Base-by-base conservation (phyloP, 192 early-diverging fungal species). In the Hyaloraphidium curvatum region DNA sequence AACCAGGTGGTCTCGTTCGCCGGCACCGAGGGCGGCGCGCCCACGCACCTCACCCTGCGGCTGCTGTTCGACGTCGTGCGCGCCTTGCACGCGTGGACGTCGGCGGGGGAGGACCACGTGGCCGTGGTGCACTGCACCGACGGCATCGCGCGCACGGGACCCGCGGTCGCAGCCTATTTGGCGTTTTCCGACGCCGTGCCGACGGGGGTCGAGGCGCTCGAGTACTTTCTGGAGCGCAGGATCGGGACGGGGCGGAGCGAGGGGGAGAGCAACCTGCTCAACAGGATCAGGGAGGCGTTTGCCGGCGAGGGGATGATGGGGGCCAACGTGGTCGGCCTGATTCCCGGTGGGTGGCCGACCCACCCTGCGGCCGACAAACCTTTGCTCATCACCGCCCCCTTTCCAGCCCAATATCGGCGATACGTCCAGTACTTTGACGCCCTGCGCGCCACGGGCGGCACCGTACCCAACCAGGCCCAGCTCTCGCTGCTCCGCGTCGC, bases 351-450 rank as follows among this genome's bases (percentile, higher is more conserved):
- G n/a, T n/a, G n/a, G n/a, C n/a, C n/a, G n/a, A n/a, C n/a, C n/a
- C n/a, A n/a, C n/a, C n/a, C n/a, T n/a, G n/a, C n/a, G n/a, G n/a
- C n/a, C n/a, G n/a, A n/a, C n/a, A n/a, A n/a, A n/a, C n/a, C n/a
- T n/a, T n/a, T n/a, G n/a, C n/a, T n/a, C n/a, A n/a, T n/a, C n/a
- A n/a, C n/a, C n/a, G n/a, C 33, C 7, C 33, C 33, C 33, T 11
- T 37, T 7, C 33, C 33, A n/a, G 9, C 33, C 9, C 7, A n/a
- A 11, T 37, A 66, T n/a, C 52, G 59, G n/a, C 57, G 76, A 14
- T 76, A 76, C 55, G 48, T 73, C 4, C 51, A 69, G 52, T 77
- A 78, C 52, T 67, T 78, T 48, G 64, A 77, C 59, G 68, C 68
- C 54, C 35, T 77, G 17, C 23, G 77, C 22, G 53, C 62, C 25